Base-by-base conservation (phyloP, 129 eudicot genomes). In the Pittosporum tobira region DNA sequence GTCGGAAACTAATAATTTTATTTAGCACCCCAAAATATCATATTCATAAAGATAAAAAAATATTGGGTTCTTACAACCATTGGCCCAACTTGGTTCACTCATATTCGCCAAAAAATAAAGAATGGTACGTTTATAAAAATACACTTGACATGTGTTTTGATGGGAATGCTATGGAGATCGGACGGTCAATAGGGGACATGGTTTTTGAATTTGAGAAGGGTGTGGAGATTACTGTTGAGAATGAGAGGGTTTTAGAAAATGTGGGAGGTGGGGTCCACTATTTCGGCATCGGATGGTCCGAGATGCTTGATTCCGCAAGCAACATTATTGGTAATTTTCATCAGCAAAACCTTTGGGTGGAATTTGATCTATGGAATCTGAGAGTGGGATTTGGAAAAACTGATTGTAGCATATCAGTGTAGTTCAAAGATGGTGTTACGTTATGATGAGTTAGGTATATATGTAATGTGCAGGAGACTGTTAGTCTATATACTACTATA, bases 261-360 rank as follows among this genome's bases (percentile, higher is more conserved):
- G 93, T 87, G 26, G 93, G 82, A 7, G 80, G 74, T 60, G 91
- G 95, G 65, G 79, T 87, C 34, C 81, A 86, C 19, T 87, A 93
- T 16, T 69, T 87, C 15, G 95, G 77, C 53, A 79, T 87, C 60
- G 96, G 85, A 59, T 81, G 88, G 61, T 88, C 94, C 0, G 85
- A 77, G 48, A 61, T 68, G 37, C 68, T 88, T 2, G 88, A 83
- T 12, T 70, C 81, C 14, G 71, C 96, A 0, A 80, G 96, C 65
- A 88, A 83, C 16, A 88, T 88, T 2, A 76, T 88, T 8, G 96
- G 96, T 9, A 88, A 88, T 42, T 83, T 88, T 49, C 88, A 88
- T 76, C 96, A 88, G 16, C 96, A 81, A 50, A 88, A 83, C 65
- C 72, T 60, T 16, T 88, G 96, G 96, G 88, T 88, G 9, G 96